Percentiles rank a stretch among this genome's conserved stretches.
These are phyloP conservation scores for Blastocystis sp. DNA, from an alignment of 352 stramenopile species.

Conservation along the genomic window DNA sequence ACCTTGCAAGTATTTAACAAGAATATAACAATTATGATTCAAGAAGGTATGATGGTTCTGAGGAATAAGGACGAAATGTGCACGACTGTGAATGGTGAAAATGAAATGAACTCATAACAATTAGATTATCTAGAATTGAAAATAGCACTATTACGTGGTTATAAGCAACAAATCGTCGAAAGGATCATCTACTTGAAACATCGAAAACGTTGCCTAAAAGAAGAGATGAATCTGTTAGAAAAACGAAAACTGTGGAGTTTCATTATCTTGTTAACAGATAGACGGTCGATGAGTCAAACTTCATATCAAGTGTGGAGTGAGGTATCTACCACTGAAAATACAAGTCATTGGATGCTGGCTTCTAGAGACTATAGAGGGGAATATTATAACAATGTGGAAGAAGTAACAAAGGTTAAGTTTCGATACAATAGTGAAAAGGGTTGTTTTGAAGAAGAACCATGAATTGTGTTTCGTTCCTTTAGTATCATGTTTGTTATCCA, in stretches of 20 bases:
- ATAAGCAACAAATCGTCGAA: background rate
- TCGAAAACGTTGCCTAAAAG: background rate
- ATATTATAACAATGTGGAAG: background rate
- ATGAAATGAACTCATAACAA: background rate
- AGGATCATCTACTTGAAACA: background rate
- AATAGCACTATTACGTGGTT: background rate
- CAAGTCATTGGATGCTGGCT: background rate
- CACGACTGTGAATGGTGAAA: background rate
- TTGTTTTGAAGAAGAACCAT: constrained; percentile 8
- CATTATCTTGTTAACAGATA: background rate
- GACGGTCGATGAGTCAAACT: too few relatives aligned
- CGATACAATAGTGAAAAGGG: constrained; percentile 8
- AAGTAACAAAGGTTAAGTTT: background rate
- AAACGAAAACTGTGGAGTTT: background rate
- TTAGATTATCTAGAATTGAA: background rate
- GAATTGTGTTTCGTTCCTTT: background rate
- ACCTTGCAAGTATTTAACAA: background rate
- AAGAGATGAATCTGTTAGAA: constrained; percentile 4
- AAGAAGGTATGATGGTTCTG: background rate
- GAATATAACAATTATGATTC: background rate
- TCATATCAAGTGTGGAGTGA: background rate
- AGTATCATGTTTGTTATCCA: background rate
- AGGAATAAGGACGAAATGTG: background rate
- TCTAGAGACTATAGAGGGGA: background rate
- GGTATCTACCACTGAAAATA: background rate